Evolutionary conservation across 148 eudicot genomes (phyloP).

Genomic region (Fallopia convolvulus): DNA sequence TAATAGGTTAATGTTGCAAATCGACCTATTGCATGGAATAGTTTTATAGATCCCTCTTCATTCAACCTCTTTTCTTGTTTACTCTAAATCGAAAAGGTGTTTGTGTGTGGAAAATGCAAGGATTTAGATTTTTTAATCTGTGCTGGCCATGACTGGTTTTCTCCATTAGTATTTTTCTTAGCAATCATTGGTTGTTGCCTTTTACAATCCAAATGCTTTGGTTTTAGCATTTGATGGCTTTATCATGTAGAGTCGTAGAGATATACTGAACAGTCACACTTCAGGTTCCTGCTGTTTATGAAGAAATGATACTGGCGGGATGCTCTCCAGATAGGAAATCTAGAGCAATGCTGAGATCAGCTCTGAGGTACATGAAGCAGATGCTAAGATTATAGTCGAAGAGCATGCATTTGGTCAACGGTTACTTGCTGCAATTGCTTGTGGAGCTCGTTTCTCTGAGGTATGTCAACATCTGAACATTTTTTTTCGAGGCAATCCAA

Average conservation of each 20-base stretch:
- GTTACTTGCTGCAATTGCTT: not conserved
- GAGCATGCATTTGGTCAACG: not conserved
- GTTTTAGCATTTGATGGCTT: not conserved
- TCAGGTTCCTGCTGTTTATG: slow-evolving; percentile 92
- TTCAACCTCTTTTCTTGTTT: not conserved
- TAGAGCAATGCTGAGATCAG: slow-evolving; percentile 87
- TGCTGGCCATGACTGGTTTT: not conserved
- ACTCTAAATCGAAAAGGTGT: not conserved
- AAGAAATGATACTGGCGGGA: slow-evolving; percentile 86
- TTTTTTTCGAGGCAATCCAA: too few species aligned
- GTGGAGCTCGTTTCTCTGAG: not conserved
- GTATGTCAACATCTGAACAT: not conserved
- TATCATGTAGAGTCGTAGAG: not conserved
- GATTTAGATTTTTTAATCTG: not conserved
- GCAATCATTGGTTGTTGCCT: not conserved
- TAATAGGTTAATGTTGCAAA: not conserved
- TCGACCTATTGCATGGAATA: too few species aligned
- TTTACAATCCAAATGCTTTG: not conserved
- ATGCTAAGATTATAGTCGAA: slow-evolving; percentile 34
- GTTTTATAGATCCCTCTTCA: not conserved
- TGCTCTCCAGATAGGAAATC: slow-evolving; percentile 87
- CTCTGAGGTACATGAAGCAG: slow-evolving; percentile 81
- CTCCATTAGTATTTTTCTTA: not conserved
- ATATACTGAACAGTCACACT: slow-evolving; percentile 9
- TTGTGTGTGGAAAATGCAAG: not conserved